These are phyloP conservation scores for Teunomyces cretensis DNA, from an alignment of 805 yeast species.

Conservation along the genomic window DNA sequence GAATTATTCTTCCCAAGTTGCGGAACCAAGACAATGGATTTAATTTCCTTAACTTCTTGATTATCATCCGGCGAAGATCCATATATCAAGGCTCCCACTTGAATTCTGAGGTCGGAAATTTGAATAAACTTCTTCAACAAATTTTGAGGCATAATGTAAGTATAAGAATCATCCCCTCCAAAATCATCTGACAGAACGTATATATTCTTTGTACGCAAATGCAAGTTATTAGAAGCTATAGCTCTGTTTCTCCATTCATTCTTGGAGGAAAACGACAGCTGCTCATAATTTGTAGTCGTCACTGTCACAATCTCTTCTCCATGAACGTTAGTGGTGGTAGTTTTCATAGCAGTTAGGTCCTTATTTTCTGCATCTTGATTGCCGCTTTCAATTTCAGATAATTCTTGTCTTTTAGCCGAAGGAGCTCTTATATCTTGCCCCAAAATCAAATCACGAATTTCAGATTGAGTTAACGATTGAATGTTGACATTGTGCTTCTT, in stretches of 20 bases:
- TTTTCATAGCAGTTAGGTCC: constrained; percentile 72
- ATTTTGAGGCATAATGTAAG: constrained; percentile 82
- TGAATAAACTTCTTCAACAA: constrained; percentile 73
- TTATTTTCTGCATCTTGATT: constrained; percentile 42
- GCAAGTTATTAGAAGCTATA: constrained; percentile 69
- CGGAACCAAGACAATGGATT: constrained; percentile 75
- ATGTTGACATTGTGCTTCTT: constrained; percentile 82
- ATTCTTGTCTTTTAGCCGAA: constrained; percentile 79
- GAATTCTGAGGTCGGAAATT: constrained; percentile 77
- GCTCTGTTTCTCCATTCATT: constrained; percentile 92
- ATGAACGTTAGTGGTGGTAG: constrained; percentile 84
- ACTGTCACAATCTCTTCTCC: constrained; percentile 96
- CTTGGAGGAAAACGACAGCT: constrained; percentile 75
- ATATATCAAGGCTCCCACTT: constrained; percentile 76
- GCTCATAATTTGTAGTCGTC: constrained; percentile 87
- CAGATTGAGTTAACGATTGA: constrained; percentile 85
- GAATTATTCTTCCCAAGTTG: constrained; percentile 75
- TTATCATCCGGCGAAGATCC: constrained; percentile 80
- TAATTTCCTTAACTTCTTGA: constrained; percentile 72
- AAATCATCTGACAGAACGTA: constrained; percentile 66
- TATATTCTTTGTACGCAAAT: constrained; percentile 67
- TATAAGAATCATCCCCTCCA: constrained; percentile 48
- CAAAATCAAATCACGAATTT: constrained; percentile 86
- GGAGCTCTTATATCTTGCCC: constrained; percentile 95
- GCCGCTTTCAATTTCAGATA: constrained; percentile 66